Conservation (phyloP, 169 alveolate species). For the Eimeria mitis region DNA sequence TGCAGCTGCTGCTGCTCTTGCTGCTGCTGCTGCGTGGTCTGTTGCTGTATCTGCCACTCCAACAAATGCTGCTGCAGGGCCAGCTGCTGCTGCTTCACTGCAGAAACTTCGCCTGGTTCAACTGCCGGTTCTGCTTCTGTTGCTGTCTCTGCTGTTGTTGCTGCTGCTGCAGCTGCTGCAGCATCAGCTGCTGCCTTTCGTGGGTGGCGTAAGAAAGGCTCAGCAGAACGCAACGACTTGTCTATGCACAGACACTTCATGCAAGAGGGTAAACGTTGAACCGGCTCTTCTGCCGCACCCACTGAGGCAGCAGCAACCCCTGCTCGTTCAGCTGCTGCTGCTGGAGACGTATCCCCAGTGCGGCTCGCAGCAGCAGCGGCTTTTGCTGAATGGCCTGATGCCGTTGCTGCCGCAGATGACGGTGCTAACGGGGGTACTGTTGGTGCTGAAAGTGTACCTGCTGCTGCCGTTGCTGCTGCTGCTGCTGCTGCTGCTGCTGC, state of each 20-base stretch:
- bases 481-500: conserved; percentile 24
- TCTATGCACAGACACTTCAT: conserved; percentile 47
- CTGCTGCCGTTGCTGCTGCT: not conserved
- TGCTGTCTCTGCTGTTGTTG: conserved; percentile 33
- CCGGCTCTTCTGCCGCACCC: not conserved
- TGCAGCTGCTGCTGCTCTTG: not conserved
- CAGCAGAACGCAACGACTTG: conserved; percentile 9
- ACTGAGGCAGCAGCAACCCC: not conserved
- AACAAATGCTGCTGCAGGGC: conserved; percentile 5
- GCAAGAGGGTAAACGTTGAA: not conserved
- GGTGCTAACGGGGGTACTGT: not conserved
- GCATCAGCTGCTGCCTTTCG: conserved; percentile 35
- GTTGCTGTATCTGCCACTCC: conserved; percentile 5
- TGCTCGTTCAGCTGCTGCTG: conserved; percentile 23
- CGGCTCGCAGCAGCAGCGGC: not conserved
- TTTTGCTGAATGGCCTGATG: not conserved
- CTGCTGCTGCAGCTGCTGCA: conserved; percentile 21
- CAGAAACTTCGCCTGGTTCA: not conserved
- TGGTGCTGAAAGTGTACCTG: not conserved
- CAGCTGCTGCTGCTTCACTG: not conserved
- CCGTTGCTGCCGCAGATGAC: not conserved
- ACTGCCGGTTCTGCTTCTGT: not conserved
- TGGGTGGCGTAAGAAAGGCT: conserved; percentile 40
- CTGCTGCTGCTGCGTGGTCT: conserved; percentile 8
- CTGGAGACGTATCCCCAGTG: not conserved